phyloP scores from a whole-genome alignment of 225 moss, liverwort and hornwort genomes.

The Rhytidiadelphus loreus region DNA sequence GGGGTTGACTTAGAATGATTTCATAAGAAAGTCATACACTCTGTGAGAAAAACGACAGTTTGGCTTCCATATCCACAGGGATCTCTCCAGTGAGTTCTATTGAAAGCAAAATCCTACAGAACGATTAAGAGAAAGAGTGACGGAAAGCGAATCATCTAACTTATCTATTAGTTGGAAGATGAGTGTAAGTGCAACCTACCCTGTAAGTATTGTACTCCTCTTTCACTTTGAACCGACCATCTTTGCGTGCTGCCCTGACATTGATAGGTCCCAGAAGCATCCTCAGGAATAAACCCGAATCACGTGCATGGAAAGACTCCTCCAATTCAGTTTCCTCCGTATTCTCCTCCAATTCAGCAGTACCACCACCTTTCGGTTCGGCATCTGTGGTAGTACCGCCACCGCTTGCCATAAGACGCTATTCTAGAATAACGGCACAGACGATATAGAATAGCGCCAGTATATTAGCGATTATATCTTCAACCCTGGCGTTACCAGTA shows the following conservation, averaged over 20 bases:
- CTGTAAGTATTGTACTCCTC: constrained; percentile 95
- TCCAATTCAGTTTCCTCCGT: neutral
- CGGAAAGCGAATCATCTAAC: neutral
- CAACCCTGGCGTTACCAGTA: neutral
- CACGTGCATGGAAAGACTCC: neutral
- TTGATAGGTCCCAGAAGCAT: constrained; percentile 88
- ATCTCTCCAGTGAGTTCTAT: neutral
- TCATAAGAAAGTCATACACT: neutral
- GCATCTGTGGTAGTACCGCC: neutral
- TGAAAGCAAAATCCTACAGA: neutral
- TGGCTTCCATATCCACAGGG: neutral
- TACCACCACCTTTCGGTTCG: neutral
- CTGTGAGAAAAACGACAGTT: neutral
- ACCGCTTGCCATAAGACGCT: constrained; percentile 12
- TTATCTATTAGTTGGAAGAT: neutral
- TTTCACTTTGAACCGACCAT: constrained; percentile 86
- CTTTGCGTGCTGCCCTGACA: constrained; percentile 78
- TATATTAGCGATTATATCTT: neutral
- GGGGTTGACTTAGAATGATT: neutral
- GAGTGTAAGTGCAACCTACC: constrained; percentile 24
- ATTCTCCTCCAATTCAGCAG: neutral
- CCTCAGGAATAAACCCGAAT: constrained; percentile 66
- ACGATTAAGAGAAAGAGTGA: neutral
- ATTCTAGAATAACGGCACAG: neutral
- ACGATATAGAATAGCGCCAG: neutral